These are phyloP conservation scores for Backusella macrospora DNA, from an alignment of 192 early-diverging fungal species.

Conservation along the genomic window DNA sequence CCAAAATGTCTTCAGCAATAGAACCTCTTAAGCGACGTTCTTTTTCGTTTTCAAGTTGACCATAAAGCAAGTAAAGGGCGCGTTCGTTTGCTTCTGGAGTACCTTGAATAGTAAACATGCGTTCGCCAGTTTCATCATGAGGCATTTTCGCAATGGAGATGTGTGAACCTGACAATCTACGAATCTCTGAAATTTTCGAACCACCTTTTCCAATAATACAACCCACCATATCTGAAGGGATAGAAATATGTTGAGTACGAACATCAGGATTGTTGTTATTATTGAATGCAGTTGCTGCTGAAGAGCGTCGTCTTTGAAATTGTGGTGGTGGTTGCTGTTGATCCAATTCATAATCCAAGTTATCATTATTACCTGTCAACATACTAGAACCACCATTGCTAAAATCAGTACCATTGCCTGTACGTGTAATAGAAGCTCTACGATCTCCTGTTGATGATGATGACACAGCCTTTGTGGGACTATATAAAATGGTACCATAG, in stretches of 20 bases:
- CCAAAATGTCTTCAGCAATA: constrained; percentile 10
- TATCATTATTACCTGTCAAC: background rate
- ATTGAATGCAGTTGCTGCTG: constrained; percentile 34
- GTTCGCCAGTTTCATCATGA: constrained; percentile 77
- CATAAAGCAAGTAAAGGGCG: constrained; percentile 88
- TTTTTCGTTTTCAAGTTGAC: constrained; percentile 86
- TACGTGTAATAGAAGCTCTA: constrained; percentile 47
- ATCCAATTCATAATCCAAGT: background rate
- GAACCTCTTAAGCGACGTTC: constrained; percentile 64
- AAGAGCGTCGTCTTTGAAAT: constrained; percentile 27
- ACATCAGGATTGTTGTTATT: constrained; percentile 50
- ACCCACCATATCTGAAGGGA: constrained; percentile 94
- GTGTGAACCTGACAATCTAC: constrained; percentile 74
- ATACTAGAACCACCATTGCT: constrained; percentile 1
- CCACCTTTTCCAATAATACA: constrained; percentile 96
- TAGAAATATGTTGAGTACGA: constrained; percentile 84
- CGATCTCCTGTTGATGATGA: constrained; percentile 10
- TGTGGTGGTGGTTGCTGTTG: constrained; percentile 11
- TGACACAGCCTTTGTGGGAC: constrained; percentile 57
- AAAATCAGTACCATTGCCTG: constrained; percentile 62
- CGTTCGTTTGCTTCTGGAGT: constrained; percentile 83
- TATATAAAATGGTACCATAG: constrained; percentile 81
- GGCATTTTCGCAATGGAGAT: constrained; percentile 88
- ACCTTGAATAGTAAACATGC: constrained; percentile 93
- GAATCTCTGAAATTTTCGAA: constrained; percentile 79